Percentiles rank a stretch among this genome's conserved stretches.
phyloP scores from a whole-genome alignment of 2,329 filamentous ascomycete genomes.

The Chaetomium strumarium region DNA sequence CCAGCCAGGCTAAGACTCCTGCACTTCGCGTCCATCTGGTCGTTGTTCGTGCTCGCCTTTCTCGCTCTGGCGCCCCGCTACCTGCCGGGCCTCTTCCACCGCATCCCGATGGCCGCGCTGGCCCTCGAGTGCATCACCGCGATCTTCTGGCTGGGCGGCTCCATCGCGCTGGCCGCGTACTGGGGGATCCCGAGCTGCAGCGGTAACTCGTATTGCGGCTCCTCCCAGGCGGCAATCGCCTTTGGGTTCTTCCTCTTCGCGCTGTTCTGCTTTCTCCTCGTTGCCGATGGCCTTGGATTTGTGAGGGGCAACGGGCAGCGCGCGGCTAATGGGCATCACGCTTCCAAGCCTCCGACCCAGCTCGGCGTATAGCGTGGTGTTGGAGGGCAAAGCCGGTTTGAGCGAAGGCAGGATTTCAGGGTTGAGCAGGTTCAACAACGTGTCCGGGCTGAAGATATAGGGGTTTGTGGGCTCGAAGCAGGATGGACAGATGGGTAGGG shows the following conservation, averaged over 20 bases:
- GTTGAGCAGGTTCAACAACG: too few species aligned
- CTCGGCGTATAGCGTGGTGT: too few species aligned
- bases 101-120: constrained; percentile 52
- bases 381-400: too few species aligned
- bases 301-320: too few species aligned
- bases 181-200: constrained; percentile 50
- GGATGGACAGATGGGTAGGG: too few species aligned
- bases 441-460: too few species aligned
- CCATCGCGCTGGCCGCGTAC: constrained; percentile 69
- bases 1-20: constrained; percentile 66
- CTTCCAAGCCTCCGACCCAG: too few species aligned
- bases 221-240: constrained; percentile 57
- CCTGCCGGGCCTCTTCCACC: constrained; percentile 53
- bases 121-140: constrained; percentile 65
- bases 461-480: too few species aligned
- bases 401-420: too few species aligned
- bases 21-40: constrained; percentile 74
- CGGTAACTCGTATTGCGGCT: constrained; percentile 48
- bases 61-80: constrained; percentile 62
- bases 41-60: constrained; percentile 64
- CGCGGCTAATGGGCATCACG: too few species aligned
- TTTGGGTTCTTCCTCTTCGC: constrained; percentile 45
- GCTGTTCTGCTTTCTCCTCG: constrained; percentile 17
- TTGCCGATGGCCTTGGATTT: constrained; percentile 4
- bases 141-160: constrained; percentile 86